Percentiles rank a stretch among this genome's conserved stretches.
Conservation (phyloP, 2,329 filamentous ascomycete genomes). For the Lasiodiplodia sp. region DNA sequence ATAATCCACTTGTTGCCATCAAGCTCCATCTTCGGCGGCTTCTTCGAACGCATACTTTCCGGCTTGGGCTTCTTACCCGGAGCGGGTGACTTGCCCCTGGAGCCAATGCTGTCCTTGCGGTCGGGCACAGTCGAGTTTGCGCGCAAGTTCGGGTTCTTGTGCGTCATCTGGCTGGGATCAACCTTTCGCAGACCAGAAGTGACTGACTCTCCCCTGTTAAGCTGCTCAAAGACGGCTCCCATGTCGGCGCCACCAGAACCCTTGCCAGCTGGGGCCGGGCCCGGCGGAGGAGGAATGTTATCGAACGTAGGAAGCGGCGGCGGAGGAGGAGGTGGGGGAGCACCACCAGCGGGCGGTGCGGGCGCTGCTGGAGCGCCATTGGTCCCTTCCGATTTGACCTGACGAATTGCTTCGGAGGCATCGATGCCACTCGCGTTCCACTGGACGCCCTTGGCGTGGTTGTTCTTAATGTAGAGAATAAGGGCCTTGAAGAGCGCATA, state of each 20-base stretch:
- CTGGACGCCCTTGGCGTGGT: conserved; percentile 78
- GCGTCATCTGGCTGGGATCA: conserved; percentile 94
- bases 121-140: conserved; percentile 73
- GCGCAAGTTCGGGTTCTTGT: conserved; percentile 92
- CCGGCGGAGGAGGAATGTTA: conserved; percentile 61
- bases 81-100: conserved; percentile 81
- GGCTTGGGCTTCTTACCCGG: conserved; percentile 68
- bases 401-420: conserved; percentile 72
- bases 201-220: conserved; percentile 89
- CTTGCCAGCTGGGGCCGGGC: conserved; percentile 53
- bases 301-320: conserved; percentile 62
- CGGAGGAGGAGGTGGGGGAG: conserved; percentile 69
- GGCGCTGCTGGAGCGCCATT: conserved; percentile 53
- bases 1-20: conserved; percentile 88
- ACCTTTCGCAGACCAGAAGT: conserved; percentile 92
- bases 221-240: conserved; percentile 86
- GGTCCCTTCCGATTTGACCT: conserved; percentile 56
- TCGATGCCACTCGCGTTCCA: conserved; percentile 86
- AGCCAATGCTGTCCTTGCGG: conserved; percentile 60
- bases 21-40: conserved; percentile 57
- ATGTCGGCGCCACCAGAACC: conserved; percentile 65
- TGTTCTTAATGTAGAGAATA: conserved; percentile 81
- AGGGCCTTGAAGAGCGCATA: conserved; percentile 89
- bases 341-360: conserved; percentile 61
- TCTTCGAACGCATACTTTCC: conserved; percentile 57